Evolutionary conservation across 805 yeast genomes (phyloP).

Genomic region (Yamadazyma olivae): DNA sequence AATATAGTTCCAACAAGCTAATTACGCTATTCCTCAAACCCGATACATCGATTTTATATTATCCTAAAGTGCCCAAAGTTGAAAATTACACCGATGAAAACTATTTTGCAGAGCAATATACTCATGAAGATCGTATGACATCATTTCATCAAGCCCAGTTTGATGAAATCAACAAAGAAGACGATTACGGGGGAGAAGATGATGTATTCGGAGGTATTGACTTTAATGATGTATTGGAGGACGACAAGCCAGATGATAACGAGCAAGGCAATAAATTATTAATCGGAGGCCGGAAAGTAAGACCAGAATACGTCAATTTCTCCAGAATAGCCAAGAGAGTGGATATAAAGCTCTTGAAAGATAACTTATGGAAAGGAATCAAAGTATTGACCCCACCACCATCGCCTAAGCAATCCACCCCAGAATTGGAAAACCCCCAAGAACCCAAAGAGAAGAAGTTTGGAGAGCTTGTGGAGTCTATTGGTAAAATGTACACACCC

Average conservation of each 20-base stretch:
- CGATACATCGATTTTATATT: constrained; percentile 14
- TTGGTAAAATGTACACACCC: constrained; percentile 30
- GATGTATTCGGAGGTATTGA: constrained; percentile 36
- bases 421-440: constrained; percentile 3
- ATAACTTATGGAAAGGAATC: constrained; percentile 38
- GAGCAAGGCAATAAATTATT: constrained; percentile 12
- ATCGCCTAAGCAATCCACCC: constrained; percentile 1
- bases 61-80: constrained; percentile 12
- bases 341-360: constrained; percentile 38
- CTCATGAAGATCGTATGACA: constrained; percentile 37
- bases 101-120: constrained; percentile 69
- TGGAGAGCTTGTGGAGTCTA: constrained; percentile 30
- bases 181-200: constrained; percentile 30
- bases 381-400: constrained; percentile 14
- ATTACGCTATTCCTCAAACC: constrained; percentile 72
- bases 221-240: constrained; percentile 32
- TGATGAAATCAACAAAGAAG: constrained; percentile 36
- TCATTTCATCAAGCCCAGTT: constrained; percentile 39
- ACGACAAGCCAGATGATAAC: constrained; percentile 7
- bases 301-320: constrained; percentile 41
- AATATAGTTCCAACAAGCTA: constrained; percentile 66
- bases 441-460: constrained; percentile 32
- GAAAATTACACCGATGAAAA: constrained; percentile 53
- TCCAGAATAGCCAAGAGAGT: constrained; percentile 42
- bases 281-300: constrained; percentile 15